These are phyloP conservation scores for Austroboletus festivus DNA, from an alignment of 768 basidiomycete species.

Conservation along the genomic window DNA sequence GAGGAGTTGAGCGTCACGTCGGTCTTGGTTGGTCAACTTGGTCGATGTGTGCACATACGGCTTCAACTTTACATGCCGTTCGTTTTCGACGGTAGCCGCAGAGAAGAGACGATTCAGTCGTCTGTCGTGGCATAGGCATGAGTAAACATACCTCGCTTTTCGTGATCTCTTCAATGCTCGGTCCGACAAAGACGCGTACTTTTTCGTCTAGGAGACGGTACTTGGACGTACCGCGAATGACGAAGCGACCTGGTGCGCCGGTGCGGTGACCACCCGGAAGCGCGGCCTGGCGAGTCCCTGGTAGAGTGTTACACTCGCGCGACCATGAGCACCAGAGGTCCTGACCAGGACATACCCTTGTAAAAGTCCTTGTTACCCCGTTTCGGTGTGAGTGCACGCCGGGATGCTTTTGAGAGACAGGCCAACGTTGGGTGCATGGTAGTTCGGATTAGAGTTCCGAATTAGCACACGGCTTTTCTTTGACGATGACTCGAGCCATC, in stretches of 20 bases:
- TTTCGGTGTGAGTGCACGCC: conserved; percentile 68
- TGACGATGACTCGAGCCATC: too few species aligned
- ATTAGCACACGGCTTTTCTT: too few species aligned
- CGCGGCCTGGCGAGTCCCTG: conserved; percentile 80
- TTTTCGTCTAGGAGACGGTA: conserved; percentile 79
- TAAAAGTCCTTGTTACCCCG: conserved; percentile 61
- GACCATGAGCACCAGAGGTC: not conserved
- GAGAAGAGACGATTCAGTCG: not conserved
- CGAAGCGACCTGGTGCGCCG: conserved; percentile 85
- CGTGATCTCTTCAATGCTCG: conserved; percentile 61
- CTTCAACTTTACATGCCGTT: conserved; percentile 26
- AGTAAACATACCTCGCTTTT: conserved; percentile 50
- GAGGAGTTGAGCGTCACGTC: conserved; percentile 26
- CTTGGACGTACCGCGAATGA: conserved; percentile 71
- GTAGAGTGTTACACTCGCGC: not conserved
- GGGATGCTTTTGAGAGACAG: conserved; percentile 79
- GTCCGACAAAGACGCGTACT: conserved; percentile 82
- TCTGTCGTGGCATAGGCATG: not conserved
- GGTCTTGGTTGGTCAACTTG: conserved; percentile 20
- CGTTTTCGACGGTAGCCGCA: not conserved
- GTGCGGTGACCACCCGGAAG: conserved; percentile 85
- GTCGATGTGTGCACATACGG: conserved; percentile 29
- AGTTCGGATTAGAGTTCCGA: too few species aligned
- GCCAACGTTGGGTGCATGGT: conserved; percentile 66
- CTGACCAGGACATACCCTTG: conserved; percentile 49